Conservation (phyloP, 129 eudicot genomes). For the Artemisia annua region DNA sequence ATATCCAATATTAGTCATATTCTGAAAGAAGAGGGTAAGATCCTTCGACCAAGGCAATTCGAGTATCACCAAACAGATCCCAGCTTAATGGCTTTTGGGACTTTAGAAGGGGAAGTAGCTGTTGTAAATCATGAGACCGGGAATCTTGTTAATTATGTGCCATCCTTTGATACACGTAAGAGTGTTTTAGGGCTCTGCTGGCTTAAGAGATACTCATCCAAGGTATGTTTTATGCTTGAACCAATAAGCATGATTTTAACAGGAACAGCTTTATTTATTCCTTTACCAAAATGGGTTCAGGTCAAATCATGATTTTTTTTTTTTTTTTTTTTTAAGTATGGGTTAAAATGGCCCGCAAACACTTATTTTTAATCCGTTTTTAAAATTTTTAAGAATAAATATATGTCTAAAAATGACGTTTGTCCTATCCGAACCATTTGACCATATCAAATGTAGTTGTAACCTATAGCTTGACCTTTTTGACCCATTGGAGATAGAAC, state of each 20-base stretch:
- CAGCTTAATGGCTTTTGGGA: constrained; percentile 77
- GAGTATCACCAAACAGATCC: constrained; percentile 80
- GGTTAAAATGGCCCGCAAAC: not conserved
- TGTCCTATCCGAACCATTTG: too few species aligned
- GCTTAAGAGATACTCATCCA: constrained; percentile 71
- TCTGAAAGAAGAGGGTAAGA: constrained; percentile 34
- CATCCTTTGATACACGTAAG: constrained; percentile 43
- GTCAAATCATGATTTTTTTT: too few species aligned
- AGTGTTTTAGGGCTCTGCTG: constrained; percentile 90
- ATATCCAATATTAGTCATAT: constrained; percentile 43
- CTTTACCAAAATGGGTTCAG: not conserved
- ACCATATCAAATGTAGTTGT: too few species aligned
- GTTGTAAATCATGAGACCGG: constrained; percentile 71
- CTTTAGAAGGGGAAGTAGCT: constrained; percentile 79
- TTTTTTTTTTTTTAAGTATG: too few species aligned
- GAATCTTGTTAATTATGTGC: constrained; percentile 46
- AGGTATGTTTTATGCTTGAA: constrained; percentile 48
- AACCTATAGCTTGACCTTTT: too few species aligned
- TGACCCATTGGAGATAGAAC: too few species aligned
- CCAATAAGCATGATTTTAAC: not conserved
- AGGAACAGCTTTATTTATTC: not conserved
- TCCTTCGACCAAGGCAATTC: constrained; percentile 79
- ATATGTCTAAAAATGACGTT: not conserved
- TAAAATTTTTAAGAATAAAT: not conserved
- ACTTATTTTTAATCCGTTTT: not conserved